Evolutionary conservation across 257 asterid genomes (phyloP).

Genomic region (Capsicum rhomboideum): DNA sequence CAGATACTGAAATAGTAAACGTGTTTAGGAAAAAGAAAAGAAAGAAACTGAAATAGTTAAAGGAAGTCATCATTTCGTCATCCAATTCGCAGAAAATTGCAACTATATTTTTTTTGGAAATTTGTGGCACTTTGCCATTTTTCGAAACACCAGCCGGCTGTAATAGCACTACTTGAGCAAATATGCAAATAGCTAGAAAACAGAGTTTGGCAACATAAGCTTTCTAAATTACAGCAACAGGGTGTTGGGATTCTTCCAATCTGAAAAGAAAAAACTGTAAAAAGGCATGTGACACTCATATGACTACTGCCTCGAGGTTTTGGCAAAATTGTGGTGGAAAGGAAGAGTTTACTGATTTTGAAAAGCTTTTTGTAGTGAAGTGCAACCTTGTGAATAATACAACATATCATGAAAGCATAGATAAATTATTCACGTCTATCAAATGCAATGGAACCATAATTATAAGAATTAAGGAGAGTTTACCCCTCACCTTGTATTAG

Average conservation of each 20-base stretch:
- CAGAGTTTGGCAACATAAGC: neutral
- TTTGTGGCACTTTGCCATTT: neutral
- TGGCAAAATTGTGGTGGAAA: too few relatives aligned
- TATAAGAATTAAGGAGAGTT: neutral
- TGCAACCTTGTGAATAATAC: neutral
- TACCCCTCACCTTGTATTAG: neutral
- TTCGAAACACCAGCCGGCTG: neutral
- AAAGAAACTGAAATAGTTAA: neutral
- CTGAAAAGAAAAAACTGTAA: neutral
- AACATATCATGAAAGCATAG: too few relatives aligned
- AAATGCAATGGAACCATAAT: neutral
- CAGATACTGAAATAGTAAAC: neutral
- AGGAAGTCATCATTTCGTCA: neutral
- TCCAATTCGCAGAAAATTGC: neutral
- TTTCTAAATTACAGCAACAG: neutral
- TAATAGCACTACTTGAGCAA: neutral
- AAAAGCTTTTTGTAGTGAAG: neutral
- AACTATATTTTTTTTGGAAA: neutral
- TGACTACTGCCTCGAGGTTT: too few relatives aligned
- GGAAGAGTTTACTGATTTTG: neutral
- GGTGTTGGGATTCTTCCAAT: neutral
- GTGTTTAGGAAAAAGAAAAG: neutral
- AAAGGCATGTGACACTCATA: neutral
- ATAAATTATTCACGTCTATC: neutral
- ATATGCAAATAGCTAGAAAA: neutral